Percentiles rank a stretch among this genome's conserved stretches.
Conservation (phyloP, 2,329 filamentous ascomycete genomes). For the Cercospora beticola region DNA sequence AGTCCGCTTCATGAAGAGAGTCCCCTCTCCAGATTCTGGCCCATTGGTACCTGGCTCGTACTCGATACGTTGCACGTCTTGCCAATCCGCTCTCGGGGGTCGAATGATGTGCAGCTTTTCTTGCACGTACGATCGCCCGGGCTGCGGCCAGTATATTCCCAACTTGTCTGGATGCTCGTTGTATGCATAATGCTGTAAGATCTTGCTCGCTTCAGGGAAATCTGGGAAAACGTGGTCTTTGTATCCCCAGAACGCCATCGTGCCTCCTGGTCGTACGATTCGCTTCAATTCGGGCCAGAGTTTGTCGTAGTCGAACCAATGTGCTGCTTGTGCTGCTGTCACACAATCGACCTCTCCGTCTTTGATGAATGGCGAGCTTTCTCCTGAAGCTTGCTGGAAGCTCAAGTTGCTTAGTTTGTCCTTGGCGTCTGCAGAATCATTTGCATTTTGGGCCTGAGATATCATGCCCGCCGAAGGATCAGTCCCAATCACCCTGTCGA, state of each 20-base stretch:
- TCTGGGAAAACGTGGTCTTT: conserved; percentile 62
- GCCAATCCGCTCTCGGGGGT: conserved; percentile 55
- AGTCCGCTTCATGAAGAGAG: conserved; percentile 54
- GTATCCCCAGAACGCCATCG: conserved; percentile 66
- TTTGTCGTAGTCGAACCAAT: conserved; percentile 63
- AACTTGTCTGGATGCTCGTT: conserved; percentile 50
- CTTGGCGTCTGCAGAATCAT: conserved; percentile 15
- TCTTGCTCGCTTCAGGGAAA: conserved; percentile 51
- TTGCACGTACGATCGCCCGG: conserved; percentile 57
- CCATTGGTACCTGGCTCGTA: conserved; percentile 56
- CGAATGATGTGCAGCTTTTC: conserved; percentile 53
- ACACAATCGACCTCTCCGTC: conserved; percentile 55
- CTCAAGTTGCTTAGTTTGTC: conserved; percentile 44
- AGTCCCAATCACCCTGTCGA: conserved; percentile 53
- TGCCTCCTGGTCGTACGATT: conserved; percentile 56
- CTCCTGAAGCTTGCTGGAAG: conserved; percentile 54
- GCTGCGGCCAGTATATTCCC: conserved; percentile 62
- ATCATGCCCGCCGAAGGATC: conserved; percentile 61
- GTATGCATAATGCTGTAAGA: conserved; percentile 59
- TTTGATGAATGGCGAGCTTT: conserved; percentile 51
- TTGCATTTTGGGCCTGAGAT: conserved; percentile 34
- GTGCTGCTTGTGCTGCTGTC: conserved; percentile 58
- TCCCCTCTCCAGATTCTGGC: conserved; percentile 42
- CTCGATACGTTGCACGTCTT: conserved; percentile 53
- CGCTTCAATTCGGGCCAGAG: conserved; percentile 58